Percentiles rank a stretch among this genome's conserved stretches.
Conservation (phyloP, 139 green algal genomes). For the Tetradesmus lagerheimii region DNA sequence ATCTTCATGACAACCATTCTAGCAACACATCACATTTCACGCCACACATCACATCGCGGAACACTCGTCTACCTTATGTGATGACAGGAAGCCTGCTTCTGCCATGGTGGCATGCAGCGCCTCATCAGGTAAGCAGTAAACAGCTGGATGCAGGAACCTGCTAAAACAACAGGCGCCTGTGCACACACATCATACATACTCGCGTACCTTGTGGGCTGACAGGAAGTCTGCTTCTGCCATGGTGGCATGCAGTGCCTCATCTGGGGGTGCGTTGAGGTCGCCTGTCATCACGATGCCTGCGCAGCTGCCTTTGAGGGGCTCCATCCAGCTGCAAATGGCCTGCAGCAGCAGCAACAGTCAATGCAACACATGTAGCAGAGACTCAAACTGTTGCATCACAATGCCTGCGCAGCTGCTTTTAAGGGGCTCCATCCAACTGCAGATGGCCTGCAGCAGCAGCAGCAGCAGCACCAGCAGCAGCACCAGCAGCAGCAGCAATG, state of each 20-base stretch:
- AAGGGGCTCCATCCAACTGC: constrained; percentile 54
- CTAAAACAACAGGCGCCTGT: too few relatives aligned
- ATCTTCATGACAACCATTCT: too few relatives aligned
- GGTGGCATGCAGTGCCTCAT: constrained; percentile 51
- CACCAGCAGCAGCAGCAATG: background rate
- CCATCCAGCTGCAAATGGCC: constrained; percentile 58
- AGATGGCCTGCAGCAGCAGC: background rate
- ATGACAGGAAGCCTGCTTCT: constrained; percentile 47
- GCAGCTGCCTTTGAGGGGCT: constrained; percentile 39
- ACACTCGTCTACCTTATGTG: constrained; percentile 1
- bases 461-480: background rate
- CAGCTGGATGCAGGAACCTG: too few relatives aligned
- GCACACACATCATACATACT: too few relatives aligned
- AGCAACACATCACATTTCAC: too few relatives aligned
- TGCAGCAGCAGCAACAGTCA: background rate
- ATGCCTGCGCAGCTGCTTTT: constrained; percentile 31
- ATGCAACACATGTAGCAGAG: too few relatives aligned
- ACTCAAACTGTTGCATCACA: constrained; percentile 47
- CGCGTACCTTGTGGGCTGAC: constrained; percentile 45
- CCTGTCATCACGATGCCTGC: constrained; percentile 60
- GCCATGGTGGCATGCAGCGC: constrained; percentile 46
- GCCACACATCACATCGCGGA: too few relatives aligned
- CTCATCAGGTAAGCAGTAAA: constrained; percentile 56
- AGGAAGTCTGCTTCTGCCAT: constrained; percentile 44
- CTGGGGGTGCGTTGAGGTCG: constrained; percentile 61